These are phyloP conservation scores for Effrenium voratum DNA, from an alignment of 73 alveolate genomes.

Conservation along the genomic window DNA sequence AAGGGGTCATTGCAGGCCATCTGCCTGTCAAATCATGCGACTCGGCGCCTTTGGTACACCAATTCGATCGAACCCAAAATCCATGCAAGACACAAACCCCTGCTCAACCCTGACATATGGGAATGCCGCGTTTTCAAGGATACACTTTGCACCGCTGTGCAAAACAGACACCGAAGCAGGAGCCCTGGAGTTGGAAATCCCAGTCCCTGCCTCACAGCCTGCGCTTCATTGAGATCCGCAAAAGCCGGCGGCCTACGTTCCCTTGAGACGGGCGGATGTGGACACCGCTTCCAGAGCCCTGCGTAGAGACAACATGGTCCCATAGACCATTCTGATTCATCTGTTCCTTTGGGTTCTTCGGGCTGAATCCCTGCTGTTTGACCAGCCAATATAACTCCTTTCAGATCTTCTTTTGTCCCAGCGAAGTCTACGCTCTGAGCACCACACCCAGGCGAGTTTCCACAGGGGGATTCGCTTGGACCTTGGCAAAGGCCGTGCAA, in stretches of 20 bases:
- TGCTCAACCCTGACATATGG: background rate
- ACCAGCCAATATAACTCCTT: background rate
- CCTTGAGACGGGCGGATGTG: background rate
- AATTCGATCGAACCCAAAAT: too few species aligned
- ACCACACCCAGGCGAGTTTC: conserved; percentile 35
- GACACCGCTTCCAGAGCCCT: background rate
- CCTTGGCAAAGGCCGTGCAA: background rate
- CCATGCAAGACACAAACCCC: background rate
- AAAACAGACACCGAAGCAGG: background rate
- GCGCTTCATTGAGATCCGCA: too few species aligned
- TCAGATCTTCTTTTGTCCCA: background rate
- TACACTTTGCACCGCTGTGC: background rate
- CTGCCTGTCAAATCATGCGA: background rate
- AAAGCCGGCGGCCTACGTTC: too few species aligned
- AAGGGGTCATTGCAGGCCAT: conserved; percentile 46
- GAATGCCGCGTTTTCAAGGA: background rate
- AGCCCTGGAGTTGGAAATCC: background rate
- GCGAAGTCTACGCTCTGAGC: background rate
- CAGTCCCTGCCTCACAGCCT: too few species aligned
- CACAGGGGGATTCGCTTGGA: conserved; percentile 49
- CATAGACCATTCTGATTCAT: background rate
- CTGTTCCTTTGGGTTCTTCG: background rate
- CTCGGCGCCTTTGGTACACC: too few species aligned
- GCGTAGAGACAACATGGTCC: background rate
- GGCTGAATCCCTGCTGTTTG: background rate